Evolutionary conservation across 2,329 filamentous ascomycete species (phyloP).

Genomic region (Colletotrichum gloeosporioides): DNA sequence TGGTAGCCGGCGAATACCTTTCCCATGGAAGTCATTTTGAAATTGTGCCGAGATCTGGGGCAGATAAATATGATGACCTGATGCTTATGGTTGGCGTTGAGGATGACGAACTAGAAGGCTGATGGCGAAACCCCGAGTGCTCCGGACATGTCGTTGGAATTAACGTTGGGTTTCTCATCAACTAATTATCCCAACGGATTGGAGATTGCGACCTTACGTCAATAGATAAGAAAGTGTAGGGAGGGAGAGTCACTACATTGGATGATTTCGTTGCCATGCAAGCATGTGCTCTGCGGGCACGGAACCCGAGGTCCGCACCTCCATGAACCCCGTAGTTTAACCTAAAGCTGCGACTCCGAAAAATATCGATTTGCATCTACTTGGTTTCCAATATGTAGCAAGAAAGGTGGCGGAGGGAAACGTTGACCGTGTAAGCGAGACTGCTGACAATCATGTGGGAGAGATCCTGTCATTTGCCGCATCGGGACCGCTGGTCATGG

Average conservation of each 20-base stretch:
- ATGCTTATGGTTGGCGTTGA: not conserved
- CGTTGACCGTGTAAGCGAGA: not conserved
- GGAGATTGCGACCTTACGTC: not conserved
- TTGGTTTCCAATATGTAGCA: not conserved
- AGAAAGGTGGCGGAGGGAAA: not conserved
- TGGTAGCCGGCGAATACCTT: constrained; percentile 31
- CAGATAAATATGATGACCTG: not conserved
- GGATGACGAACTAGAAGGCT: not conserved
- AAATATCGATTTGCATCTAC: not conserved
- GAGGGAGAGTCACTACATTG: not conserved
- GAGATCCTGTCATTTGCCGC: not conserved
- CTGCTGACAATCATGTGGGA: not conserved
- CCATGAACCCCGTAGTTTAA: not conserved
- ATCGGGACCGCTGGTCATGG: not conserved
- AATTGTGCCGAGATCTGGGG: not conserved
- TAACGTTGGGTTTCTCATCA: not conserved
- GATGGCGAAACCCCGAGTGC: not conserved
- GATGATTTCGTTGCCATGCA: not conserved
- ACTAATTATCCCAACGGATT: not conserved
- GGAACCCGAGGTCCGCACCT: not conserved
- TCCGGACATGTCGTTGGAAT: not conserved
- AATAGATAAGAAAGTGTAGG: not conserved
- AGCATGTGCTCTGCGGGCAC: not conserved
- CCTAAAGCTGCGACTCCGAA: not conserved
- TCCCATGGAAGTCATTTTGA: constrained; percentile 47